Evolutionary conservation across 306 rosid genomes (phyloP).

Genomic region (Canavalia ensiformis): DNA sequence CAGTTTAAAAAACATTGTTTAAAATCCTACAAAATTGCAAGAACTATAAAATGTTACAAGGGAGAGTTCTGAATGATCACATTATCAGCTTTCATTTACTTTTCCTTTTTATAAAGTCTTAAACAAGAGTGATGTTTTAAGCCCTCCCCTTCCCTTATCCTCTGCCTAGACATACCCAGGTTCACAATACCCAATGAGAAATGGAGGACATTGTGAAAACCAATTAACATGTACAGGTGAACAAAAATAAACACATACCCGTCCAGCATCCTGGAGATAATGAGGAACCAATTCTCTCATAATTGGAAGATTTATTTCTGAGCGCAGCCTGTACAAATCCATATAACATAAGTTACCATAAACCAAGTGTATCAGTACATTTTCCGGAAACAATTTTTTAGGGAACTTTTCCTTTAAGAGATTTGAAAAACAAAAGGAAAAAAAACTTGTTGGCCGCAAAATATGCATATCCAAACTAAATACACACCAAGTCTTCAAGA

Average conservation of each 20-base stretch:
- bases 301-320: conserved; percentile 90
- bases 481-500: conserved; percentile 13
- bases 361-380: conserved; percentile 7
- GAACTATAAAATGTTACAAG: conserved; percentile 8
- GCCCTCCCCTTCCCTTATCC: background rate
- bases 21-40: conserved; percentile 26
- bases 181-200: conserved; percentile 37
- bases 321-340: conserved; percentile 78
- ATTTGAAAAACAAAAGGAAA: background rate
- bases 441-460: background rate
- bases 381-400: background rate
- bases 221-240: conserved; percentile 23
- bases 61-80: conserved; percentile 2
- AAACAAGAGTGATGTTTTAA: conserved; percentile 4
- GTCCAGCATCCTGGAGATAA: conserved; percentile 92
- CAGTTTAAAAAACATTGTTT: background rate
- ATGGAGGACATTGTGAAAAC: background rate
- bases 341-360: conserved; percentile 46
- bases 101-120: background rate
- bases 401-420: background rate
- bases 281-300: conserved; percentile 96
- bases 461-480: too few species aligned
- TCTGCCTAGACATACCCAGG: conserved; percentile 27
- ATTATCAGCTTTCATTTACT: conserved; percentile 16
- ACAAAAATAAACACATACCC: conserved; percentile 70